These are phyloP conservation scores for Cladosporium sphaerospermum DNA, from an alignment of 2,329 filamentous ascomycete species.

Conservation along the genomic window DNA sequence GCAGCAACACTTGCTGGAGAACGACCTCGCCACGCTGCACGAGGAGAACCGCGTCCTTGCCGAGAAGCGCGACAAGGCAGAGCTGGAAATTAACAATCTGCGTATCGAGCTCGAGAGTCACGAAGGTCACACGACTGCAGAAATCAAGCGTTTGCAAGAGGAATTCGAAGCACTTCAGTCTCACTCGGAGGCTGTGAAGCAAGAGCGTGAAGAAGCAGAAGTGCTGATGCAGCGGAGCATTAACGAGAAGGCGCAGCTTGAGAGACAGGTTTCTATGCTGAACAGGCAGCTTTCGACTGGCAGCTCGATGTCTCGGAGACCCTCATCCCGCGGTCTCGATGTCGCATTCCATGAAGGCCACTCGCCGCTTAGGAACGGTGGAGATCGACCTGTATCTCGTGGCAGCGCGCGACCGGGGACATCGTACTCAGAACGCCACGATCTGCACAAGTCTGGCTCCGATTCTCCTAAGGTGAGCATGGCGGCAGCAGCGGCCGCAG, in stretches of 20 bases:
- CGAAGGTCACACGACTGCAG: not conserved
- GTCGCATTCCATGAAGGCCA: not conserved
- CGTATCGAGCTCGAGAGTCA: slow-evolving; percentile 3
- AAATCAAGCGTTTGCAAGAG: slow-evolving; percentile 14
- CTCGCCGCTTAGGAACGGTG: not conserved
- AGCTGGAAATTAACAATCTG: not conserved
- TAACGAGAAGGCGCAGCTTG: slow-evolving; percentile 24
- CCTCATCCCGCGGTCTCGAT: slow-evolving; percentile 20
- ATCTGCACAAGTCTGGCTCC: not conserved
- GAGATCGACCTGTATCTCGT: slow-evolving; percentile 3
- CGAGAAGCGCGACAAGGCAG: not conserved
- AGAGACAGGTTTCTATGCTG: slow-evolving; percentile 24
- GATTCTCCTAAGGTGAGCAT: slow-evolving; percentile 4
- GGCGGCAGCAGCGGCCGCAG: slow-evolving; percentile 8
- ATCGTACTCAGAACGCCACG: slow-evolving; percentile 3
- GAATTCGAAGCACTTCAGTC: slow-evolving; percentile 18
- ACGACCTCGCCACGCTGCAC: not conserved
- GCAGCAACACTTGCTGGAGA: slow-evolving; percentile 5
- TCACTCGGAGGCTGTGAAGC: slow-evolving; percentile 19
- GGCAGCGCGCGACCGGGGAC: slow-evolving; percentile 3
- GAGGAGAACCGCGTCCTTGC: slow-evolving; percentile 3
- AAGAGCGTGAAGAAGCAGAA: slow-evolving; percentile 19
- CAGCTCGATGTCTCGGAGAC: not conserved
- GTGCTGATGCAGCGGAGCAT: slow-evolving; percentile 18
- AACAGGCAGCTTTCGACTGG: slow-evolving; percentile 18